Base-by-base conservation (phyloP, 805 yeast species). In the Yamadazyma phyllophila region DNA sequence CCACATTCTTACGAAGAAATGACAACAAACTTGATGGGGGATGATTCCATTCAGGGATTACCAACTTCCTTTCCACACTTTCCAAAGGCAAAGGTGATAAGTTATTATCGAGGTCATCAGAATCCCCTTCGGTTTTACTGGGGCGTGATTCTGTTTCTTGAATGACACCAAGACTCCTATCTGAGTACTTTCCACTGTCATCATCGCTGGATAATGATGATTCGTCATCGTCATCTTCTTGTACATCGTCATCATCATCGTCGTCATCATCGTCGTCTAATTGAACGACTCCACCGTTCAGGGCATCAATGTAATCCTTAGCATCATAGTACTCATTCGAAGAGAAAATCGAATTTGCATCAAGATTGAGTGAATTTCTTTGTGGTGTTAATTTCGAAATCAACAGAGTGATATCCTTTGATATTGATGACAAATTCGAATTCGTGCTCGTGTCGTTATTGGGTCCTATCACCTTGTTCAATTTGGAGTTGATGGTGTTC, bases 1-100 rank as follows among this genome's bases (percentile, higher is more conserved):
- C 97, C 9, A 92, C 94, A 55, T 89, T 90, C 62, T 91, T 91
- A 47, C 96, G 77, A 41, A 94, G 73, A 55, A 90, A 80, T 1
- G 88, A 77, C 45, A 92, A 69, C 30, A 92, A 64, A 51, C 94
- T 85, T 9, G 97, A 97, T 2, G 98, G 98, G 0, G 81, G 68
- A 29, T 82, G 75, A 0, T 67, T 71, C 43, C 88, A 77, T n/a
- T 70, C 69, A 2, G 73, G 75, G 12, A 91, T 73, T 47, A 80
- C 85, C 24, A 64, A 61, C 47, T 90, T 76, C 48, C 96, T 77
- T 24, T 62, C 55, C 4, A 84, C 69, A 0, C 64, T 60, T 0
- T 60, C 58, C 1, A 59, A 61, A 0, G 91, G 87, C 39, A 91
- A 71, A 1, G 97, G 97, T 52, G 76, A 83, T n/a, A 88, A 63